Base-by-base conservation (phyloP, 805 yeast species). In the Debaryomyces tyrocola region DNA sequence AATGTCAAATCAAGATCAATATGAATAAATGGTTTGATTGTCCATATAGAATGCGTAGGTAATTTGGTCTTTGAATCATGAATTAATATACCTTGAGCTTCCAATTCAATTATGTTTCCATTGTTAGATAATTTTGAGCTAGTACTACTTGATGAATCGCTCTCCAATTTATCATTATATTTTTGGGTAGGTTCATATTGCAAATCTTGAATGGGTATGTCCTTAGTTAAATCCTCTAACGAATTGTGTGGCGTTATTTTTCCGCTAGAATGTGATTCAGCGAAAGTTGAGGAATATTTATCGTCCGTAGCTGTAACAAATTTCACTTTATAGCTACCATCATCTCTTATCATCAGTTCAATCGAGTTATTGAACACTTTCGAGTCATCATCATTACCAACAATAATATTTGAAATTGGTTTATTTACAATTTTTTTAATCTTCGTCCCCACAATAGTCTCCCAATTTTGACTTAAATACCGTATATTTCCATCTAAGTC, bases 31-130 rank as follows among this genome's bases (percentile, higher is more conserved):
- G 95, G 96, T 56, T 87, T 85, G 5, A 94, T 75, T 4, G 92
- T 83, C 98, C 98, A 92, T 87, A 94, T 87, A 1, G 96, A 83
- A 63, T 90, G 95, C 0, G 85, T 74, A 1, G 92, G 91, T 33
- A 77, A 60, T 12, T 77, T 72, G 0, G 83, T 74, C 33, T 69
- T 68, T 2, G 74, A 63, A 58, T 85, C 87, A 52, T 82, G 86
- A 7, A 94, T 84, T 17, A 92, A 64, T 8, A 94, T 85, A 2
- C 99, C 99, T 59, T 92, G 97, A 0, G 97, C 98, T 63, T 92
- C 98, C 34, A 91, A 69, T 53, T 88, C 92, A 7, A 84, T 78
- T 12, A 78, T 67, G 8, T 77, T 81, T 6, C 85, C 86, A 55
- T 83, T 82, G 15, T 84, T 82, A 2, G 71, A 69, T 8, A 70